Evolutionary conservation across 805 yeast genomes (phyloP), one percentile per base, ranked within the genome.

Genomic region (Blastobotrys americana): DNA sequence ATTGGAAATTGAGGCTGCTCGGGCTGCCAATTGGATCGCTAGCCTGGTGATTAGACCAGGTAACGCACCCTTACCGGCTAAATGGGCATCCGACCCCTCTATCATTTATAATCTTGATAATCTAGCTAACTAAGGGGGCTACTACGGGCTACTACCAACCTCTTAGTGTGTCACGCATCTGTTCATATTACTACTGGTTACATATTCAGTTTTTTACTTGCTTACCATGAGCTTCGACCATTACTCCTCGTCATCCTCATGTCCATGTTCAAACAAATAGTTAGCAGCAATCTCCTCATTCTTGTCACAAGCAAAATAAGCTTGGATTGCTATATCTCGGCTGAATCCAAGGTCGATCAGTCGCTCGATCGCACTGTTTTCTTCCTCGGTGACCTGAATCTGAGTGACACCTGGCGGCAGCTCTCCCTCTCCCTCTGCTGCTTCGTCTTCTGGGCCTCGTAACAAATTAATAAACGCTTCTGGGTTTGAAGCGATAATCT

Each of bases 201-300:
- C n/a, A n/a, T n/a, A n/a, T n/a, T n/a, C n/a, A n/a, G n/a, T n/a
- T n/a, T n/a, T n/a, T n/a, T n/a, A n/a, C n/a, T n/a, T n/a, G n/a
- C n/a, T n/a, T n/a, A n/a, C n/a, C n/a, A n/a, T n/a, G n/a, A n/a
- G n/a, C n/a, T n/a, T n/a, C n/a, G n/a, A n/a, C n/a, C n/a, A 8
- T 13, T 25, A 25, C 31, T 25, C 31, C 13, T 43, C 43, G 23
- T 53, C 47, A 20, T 55, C 56, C 3, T 54, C 57, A 27, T 44
- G 33, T 27, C 67, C 71, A 45, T 70, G 68, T 55, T 69, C 73
- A 43, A 93, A 84, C 55, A 93, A 72, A 59, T 87, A 77, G 68
- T 93, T 93, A 18, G 97, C 98, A 36, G 98, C 88, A 57, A 86
- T 76, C 70, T 90, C 96, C 69, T 93, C 98, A 66, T 93, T 87